Percentiles rank a stretch among this genome's conserved stretches.
These are phyloP conservation scores for Coniferiporia weirii DNA, from an alignment of 1,284 basidiomycete genomes.

Conservation along the genomic window DNA sequence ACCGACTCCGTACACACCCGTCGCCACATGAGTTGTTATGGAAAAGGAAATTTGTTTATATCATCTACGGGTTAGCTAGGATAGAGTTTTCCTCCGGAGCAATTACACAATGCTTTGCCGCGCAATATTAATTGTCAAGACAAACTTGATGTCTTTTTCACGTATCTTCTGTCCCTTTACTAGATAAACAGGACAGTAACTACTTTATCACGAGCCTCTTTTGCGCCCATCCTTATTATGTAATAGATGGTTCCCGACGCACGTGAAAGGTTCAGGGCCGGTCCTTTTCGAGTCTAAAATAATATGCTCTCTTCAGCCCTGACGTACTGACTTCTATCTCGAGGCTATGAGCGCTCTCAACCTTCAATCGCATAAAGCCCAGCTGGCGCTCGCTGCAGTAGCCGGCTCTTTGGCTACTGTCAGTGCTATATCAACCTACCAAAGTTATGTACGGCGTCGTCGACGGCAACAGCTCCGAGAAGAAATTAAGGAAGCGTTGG, in stretches of 20 bases:
- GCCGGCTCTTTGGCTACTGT: slow-evolving; percentile 60
- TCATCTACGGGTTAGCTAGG: no score
- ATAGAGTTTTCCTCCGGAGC: neutral
- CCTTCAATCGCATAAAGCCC: slow-evolving; percentile 38
- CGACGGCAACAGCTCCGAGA: slow-evolving; percentile 51
- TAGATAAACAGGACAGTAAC: no score
- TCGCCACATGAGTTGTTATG: no score
- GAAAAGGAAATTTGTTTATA: no score
- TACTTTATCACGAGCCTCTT: no score
- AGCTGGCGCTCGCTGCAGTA: slow-evolving; percentile 57
- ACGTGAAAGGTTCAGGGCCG: no score
- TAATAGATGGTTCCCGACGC: no score
- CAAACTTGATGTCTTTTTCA: no score
- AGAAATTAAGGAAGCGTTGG: slow-evolving; percentile 35
- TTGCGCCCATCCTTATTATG: no score
- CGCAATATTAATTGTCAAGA: neutral
- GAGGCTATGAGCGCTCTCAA: neutral
- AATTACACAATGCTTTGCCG: neutral
- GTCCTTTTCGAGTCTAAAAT: neutral
- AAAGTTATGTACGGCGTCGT: slow-evolving; percentile 40
- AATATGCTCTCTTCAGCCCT: neutral
- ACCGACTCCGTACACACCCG: no score
- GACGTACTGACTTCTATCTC: neutral
- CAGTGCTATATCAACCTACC: slow-evolving; percentile 51
- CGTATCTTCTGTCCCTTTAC: no score